phyloP scores from a whole-genome alignment of 108 stramenopile genomes.

The Poteriospumella lacustris region DNA sequence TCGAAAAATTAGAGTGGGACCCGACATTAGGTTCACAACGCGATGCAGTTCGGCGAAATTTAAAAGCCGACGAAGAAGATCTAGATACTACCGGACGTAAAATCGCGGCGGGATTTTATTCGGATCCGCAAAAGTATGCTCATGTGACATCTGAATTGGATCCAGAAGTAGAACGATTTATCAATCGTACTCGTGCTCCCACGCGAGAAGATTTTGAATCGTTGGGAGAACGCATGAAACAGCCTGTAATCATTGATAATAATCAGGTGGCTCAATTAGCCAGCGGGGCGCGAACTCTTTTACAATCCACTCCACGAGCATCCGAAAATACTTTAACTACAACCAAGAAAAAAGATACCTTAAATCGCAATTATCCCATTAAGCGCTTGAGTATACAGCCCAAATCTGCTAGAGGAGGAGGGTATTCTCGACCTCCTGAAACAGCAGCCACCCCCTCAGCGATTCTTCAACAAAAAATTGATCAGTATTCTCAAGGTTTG shows the following conservation, averaged over 20 bases:
- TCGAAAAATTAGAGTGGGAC: conserved; percentile 7
- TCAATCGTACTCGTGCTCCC: conserved; percentile 6
- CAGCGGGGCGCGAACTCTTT: conserved; percentile 5
- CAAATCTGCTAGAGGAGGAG: conserved; percentile 6
- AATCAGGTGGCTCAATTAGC: conserved; percentile 7
- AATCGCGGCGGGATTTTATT: conserved; percentile 7
- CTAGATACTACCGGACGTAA: conserved; percentile 7
- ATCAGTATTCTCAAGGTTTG: conserved; percentile 8
- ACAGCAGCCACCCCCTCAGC: conserved; percentile 5
- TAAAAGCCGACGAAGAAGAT: conserved; percentile 7
- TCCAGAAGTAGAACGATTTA: conserved; percentile 8
- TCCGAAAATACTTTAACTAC: conserved; percentile 8
- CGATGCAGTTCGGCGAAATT: conserved; percentile 6
- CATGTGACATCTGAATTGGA: conserved; percentile 7
- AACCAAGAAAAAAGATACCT: conserved; percentile 8
- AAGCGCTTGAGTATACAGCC: conserved; percentile 6
- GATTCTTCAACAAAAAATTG: conserved; percentile 9
- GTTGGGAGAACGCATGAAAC: conserved; percentile 6
- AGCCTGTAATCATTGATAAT: conserved; percentile 8
- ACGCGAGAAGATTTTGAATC: conserved; percentile 7
- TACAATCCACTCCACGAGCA: conserved; percentile 6
- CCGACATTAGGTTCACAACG: conserved; percentile 6
- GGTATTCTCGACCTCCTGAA: conserved; percentile 6
- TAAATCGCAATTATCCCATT: conserved; percentile 8
- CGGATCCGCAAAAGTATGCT: conserved; percentile 6